Conservation (phyloP, 305 asterid species). For the Solanum hybrid region DNA sequence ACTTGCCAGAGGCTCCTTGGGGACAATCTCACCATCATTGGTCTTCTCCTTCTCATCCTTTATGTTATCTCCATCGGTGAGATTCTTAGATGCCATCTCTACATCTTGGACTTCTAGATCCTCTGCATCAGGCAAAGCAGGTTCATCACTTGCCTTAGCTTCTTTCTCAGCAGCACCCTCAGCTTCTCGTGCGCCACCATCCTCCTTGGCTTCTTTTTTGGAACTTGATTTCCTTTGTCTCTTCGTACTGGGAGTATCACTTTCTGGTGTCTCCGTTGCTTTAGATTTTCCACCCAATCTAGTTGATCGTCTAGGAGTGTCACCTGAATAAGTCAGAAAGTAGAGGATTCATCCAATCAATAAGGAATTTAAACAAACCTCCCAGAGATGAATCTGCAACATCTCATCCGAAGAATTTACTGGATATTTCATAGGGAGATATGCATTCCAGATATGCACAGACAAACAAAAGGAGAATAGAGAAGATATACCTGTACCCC, state of each 20-base stretch:
- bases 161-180: conserved; percentile 26
- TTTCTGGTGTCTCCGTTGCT: conserved; percentile 29
- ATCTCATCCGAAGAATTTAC: neutral
- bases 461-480: neutral
- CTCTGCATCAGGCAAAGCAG: conserved; percentile 19
- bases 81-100: conserved; percentile 11
- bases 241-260: conserved; percentile 38
- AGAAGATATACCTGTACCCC: conserved; percentile 40
- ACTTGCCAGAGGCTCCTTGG: conserved; percentile 3
- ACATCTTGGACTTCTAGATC: neutral
- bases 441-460: neutral
- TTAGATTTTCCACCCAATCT: conserved; percentile 47
- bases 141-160: conserved; percentile 16
- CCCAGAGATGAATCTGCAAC: neutral
- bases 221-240: conserved; percentile 32
- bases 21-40: neutral
- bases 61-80: conserved; percentile 2
- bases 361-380: neutral
- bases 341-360: neutral
- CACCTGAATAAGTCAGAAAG: conserved; percentile 27
- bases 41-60: conserved; percentile 18
- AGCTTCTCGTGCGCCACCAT: conserved; percentile 14
- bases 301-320: conserved; percentile 58
- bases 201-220: conserved; percentile 23
- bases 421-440: neutral